Evolutionary conservation across 345 rosid species (phyloP).

Genomic region (Salix viminalis): DNA sequence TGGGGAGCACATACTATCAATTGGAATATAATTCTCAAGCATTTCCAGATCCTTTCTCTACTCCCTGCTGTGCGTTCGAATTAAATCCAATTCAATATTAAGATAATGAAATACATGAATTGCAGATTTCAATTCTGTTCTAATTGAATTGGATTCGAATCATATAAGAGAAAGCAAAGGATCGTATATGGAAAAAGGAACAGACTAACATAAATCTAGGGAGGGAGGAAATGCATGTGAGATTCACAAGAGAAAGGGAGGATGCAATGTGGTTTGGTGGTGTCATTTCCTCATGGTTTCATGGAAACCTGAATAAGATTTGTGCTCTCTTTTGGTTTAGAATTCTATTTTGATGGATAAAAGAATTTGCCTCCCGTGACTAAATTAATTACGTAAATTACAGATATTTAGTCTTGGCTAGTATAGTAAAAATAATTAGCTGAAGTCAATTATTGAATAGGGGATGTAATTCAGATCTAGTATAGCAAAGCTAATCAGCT

Average conservation of each 20-base stretch:
- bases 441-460: not conserved
- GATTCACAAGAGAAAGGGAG: not conserved
- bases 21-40: not conserved
- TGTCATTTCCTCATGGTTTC: not conserved
- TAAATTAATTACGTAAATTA: not conserved
- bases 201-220: not conserved
- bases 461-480: not conserved
- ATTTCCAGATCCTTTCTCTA: not conserved
- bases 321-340: not conserved
- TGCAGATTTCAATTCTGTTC: not conserved
- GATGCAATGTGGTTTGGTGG: not conserved
- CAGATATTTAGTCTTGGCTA: not conserved
- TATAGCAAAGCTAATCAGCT: not conserved
- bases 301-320: not conserved
- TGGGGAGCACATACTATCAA: not conserved
- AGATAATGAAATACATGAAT: not conserved
- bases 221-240: not conserved
- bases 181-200: not conserved
- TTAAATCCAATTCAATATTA: not conserved
- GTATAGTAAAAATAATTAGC: not conserved
- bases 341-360: not conserved
- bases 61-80: not conserved
- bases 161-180: not conserved
- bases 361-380: not conserved
- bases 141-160: not conserved